Conservation (phyloP, 148 eudicot species). For the Camellia granthamiana region DNA sequence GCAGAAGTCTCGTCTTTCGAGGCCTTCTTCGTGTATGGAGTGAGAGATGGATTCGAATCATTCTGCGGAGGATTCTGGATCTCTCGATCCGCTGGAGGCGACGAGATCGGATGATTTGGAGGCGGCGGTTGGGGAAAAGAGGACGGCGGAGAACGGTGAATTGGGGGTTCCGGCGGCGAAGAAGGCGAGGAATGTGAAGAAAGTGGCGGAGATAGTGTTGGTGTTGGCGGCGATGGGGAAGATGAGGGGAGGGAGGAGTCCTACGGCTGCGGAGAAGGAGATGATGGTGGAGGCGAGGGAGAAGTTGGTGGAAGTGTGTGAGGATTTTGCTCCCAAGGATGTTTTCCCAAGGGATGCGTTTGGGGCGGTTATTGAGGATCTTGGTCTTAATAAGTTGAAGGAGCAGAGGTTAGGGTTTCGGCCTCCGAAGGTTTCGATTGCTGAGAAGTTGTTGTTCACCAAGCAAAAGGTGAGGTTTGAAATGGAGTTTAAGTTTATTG, state of each 20-base stretch:
- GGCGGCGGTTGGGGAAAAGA: slow-evolving; percentile 26
- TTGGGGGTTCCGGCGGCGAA: slow-evolving; percentile 17
- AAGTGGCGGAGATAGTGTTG: slow-evolving; percentile 80
- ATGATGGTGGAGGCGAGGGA: slow-evolving; percentile 76
- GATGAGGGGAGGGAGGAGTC: slow-evolving; percentile 78
- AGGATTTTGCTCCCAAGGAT: slow-evolving; percentile 72
- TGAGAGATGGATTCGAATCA: slow-evolving; percentile 29
- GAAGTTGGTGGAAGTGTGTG: slow-evolving; percentile 54
- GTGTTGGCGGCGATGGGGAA: slow-evolving; percentile 80
- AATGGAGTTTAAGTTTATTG: background rate
- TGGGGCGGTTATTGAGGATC: slow-evolving; percentile 68
- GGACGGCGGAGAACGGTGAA: slow-evolving; percentile 29
- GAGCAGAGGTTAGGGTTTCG: slow-evolving; percentile 63
- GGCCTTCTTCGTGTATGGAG: slow-evolving; percentile 4
- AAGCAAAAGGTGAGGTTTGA: slow-evolving; percentile 59
- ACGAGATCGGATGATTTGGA: slow-evolving; percentile 23
- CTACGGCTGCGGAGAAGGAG: slow-evolving; percentile 57
- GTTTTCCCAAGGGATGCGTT: slow-evolving; percentile 63
- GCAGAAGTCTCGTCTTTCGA: background rate
- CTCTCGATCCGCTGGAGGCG: slow-evolving; percentile 9
- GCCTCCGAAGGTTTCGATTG: slow-evolving; percentile 61
- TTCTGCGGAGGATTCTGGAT: background rate
- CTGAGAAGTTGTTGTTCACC: slow-evolving; percentile 47
- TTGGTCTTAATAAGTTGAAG: slow-evolving; percentile 59
- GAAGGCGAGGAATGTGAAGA: slow-evolving; percentile 44